Percentiles rank a stretch among this genome's conserved stretches.
These are phyloP conservation scores for Neurospora cerealis DNA, from an alignment of 495 filamentous ascomycete species.

Conservation along the genomic window DNA sequence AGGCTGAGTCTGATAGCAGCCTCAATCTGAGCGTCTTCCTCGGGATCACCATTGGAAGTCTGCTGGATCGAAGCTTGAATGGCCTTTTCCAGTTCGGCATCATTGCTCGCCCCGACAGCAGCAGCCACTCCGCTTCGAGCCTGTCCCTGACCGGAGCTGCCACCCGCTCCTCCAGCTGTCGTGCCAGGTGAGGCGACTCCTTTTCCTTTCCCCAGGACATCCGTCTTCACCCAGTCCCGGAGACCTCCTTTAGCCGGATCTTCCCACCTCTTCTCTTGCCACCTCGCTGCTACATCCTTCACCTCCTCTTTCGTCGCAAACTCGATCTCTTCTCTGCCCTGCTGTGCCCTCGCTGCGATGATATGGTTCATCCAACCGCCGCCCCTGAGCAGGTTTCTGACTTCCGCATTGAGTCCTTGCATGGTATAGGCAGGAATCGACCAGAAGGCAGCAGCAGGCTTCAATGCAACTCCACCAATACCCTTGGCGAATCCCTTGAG, in stretches of 20 bases:
- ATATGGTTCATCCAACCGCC: slow-evolving; percentile 60
- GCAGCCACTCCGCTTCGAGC: not conserved
- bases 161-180: slow-evolving; percentile 21
- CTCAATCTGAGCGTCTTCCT: slow-evolving; percentile 61
- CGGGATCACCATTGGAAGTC: slow-evolving; percentile 54
- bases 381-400: slow-evolving; percentile 49
- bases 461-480: slow-evolving; percentile 59
- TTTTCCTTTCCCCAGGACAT: slow-evolving; percentile 6
- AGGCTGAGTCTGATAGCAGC: slow-evolving; percentile 60
- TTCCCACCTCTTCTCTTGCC: slow-evolving; percentile 37
- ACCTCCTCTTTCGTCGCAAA: slow-evolving; percentile 41
- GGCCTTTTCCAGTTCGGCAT: slow-evolving; percentile 54
- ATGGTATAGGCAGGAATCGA: slow-evolving; percentile 63
- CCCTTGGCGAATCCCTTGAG: slow-evolving; percentile 69
- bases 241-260: not conserved
- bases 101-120: slow-evolving; percentile 9
- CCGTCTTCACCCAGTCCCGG: slow-evolving; percentile 4
- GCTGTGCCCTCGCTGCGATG: slow-evolving; percentile 57
- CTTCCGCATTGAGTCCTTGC: slow-evolving; percentile 64
- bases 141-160: slow-evolving; percentile 1
- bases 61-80: slow-evolving; percentile 57
- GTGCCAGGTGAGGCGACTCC: slow-evolving; percentile 2
- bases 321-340: slow-evolving; percentile 56
- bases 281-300: slow-evolving; percentile 45
- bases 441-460: slow-evolving; percentile 58